A percentile compares a stretch with the other conserved stretches of the same genome.
Evolutionary conservation across 1,284 basidiomycete genomes (phyloP).

Genomic region (Ganoderma multipileum): DNA sequence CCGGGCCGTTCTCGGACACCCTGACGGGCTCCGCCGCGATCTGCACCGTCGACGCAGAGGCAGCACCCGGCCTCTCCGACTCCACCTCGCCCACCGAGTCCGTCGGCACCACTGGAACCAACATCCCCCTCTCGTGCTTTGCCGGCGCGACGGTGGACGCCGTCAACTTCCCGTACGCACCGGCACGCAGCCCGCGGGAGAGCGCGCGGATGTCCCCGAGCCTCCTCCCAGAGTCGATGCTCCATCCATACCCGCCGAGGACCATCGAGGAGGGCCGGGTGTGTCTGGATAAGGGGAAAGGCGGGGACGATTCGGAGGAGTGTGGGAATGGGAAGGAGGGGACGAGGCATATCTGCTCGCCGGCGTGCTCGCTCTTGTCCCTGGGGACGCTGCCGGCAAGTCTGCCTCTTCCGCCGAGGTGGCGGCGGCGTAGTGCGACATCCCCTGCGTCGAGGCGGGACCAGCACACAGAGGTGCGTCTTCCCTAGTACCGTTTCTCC

Average conservation of each 20-base stretch:
- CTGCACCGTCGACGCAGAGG: slow-evolving; percentile 3
- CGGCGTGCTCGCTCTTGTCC: not conserved
- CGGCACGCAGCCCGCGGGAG: not conserved
- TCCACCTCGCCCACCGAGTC: not conserved
- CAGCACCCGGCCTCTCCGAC: not conserved
- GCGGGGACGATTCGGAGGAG: not conserved
- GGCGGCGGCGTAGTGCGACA: not conserved
- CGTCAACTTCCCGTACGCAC: not conserved
- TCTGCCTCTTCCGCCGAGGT: not conserved
- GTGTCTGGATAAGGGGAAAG: not conserved
- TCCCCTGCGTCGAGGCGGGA: not conserved
- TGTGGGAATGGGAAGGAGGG: not conserved
- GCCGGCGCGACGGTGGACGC: not conserved
- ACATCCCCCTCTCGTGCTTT: not conserved
- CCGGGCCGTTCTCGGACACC: slow-evolving; percentile 6
- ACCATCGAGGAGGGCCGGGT: not conserved
- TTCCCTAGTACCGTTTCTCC: not conserved
- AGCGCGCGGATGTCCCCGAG: not conserved
- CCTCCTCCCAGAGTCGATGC: not conserved
- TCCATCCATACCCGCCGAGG: not conserved
- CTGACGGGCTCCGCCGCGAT: slow-evolving; percentile 14
- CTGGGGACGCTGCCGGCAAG: not conserved
- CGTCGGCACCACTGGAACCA: not conserved
- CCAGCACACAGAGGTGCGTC: not conserved
- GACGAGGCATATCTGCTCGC: not conserved